A percentile compares a stretch with the other conserved stretches of the same genome.
Conservation (phyloP, 2,329 filamentous ascomycete species). For the Microsporum ferrugineum region DNA sequence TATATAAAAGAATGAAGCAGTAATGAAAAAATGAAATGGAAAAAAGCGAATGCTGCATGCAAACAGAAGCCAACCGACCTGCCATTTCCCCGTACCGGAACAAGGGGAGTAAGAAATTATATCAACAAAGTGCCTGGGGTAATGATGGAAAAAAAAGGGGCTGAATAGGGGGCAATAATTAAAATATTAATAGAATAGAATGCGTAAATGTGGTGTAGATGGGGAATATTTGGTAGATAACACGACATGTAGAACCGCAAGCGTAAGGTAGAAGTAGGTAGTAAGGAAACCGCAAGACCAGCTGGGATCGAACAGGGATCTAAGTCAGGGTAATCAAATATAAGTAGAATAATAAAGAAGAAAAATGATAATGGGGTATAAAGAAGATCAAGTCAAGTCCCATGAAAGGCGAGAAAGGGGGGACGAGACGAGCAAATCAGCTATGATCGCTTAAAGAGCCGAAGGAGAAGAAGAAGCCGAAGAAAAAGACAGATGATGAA, state of each 20-base stretch:
- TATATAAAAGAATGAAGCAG: not conserved
- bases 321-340: not conserved
- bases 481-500: not conserved
- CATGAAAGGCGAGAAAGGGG: not conserved
- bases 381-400: slow-evolving; percentile 2
- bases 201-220: not conserved
- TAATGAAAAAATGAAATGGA: not conserved
- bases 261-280: not conserved
- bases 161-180: not conserved
- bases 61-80: slow-evolving; percentile 1
- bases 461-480: not conserved
- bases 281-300: not conserved
- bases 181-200: slow-evolving; percentile 3
- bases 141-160: not conserved
- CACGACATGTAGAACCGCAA: not conserved
- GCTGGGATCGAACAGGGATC: slow-evolving; percentile 1
- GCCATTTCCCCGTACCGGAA: slow-evolving; percentile 1
- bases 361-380: slow-evolving; percentile 2
- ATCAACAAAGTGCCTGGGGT: not conserved
- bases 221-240: not conserved
- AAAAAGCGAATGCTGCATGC: slow-evolving; percentile 4
- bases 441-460: slow-evolving; percentile 1
- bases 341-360: no score
- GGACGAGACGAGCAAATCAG: not conserved
- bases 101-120: not conserved